Evolutionary conservation across 352 stramenopile species (phyloP).

Genomic region (Phytophthora tentaculata): DNA sequence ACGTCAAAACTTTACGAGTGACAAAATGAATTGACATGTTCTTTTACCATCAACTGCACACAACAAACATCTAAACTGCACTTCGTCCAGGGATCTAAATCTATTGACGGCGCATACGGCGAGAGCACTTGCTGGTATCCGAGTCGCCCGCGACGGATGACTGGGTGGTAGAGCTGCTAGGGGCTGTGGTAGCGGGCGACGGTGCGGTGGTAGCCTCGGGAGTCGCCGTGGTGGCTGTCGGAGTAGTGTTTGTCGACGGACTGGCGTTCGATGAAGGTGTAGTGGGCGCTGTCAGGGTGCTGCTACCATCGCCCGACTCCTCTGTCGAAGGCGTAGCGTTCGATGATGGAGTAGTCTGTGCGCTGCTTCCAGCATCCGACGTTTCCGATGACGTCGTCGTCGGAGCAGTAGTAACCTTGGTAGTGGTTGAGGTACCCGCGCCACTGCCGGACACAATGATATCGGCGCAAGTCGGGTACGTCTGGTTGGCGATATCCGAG

Average conservation of each 20-base stretch:
- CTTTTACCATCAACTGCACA: conserved; percentile 9
- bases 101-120: conserved; percentile 34
- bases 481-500: conserved; percentile 44
- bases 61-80: conserved; percentile 25
- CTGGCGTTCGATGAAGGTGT: conserved; percentile 16
- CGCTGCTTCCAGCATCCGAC: neutral
- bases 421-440: conserved; percentile 5
- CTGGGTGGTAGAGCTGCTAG: conserved; percentile 7
- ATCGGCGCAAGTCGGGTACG: conserved; percentile 45
- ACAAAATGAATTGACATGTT: conserved; percentile 6
- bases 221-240: neutral
- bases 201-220: conserved; percentile 14
- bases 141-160: conserved; percentile 21
- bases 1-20: neutral
- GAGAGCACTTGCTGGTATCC: conserved; percentile 25
- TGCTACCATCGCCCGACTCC: conserved; percentile 14
- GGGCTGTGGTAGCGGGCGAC: conserved; percentile 6
- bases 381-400: conserved; percentile 5
- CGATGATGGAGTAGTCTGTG: neutral
- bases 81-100: conserved; percentile 5
- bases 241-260: conserved; percentile 6
- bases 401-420: conserved; percentile 1
- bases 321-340: neutral
- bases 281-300: neutral
- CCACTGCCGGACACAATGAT: conserved; percentile 42